Evolutionary conservation across 2,329 filamentous ascomycete species (phyloP), one percentile per base, ranked within the genome.

Genomic region (Pyrenophora tritici-repentis): DNA sequence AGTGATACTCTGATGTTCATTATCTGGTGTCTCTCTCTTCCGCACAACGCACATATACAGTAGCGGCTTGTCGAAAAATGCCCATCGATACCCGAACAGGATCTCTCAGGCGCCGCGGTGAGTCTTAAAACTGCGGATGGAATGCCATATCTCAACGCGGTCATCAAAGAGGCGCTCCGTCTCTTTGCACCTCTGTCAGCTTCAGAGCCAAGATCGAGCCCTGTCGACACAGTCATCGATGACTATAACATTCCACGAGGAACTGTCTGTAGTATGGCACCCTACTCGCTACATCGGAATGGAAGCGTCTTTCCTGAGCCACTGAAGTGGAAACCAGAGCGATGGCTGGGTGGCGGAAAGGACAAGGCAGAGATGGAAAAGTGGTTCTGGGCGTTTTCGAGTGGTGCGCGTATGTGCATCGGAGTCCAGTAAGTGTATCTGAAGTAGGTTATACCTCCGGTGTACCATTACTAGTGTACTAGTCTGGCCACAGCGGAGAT

Each of bases 131-230:
- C 70, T 0, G 71, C 75, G 3, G 77, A 76, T 49, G 73, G 67
- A 18, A 69, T 79, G 13, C 64, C 67, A 0, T 82, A 77, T 50
- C 63, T 82, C 0, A 71, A 80, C 39, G 79, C 79, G 1, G 67
- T 82, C 1, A 75, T 83, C 55, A 80, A 79, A 38, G 81, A 83
- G 59, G 79, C 79, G 0, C 58, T 82, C 3, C 65, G 79, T 1
- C 64, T 83, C 0, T 79, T 80, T 38, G 74, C 79, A 9, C 80
- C 81, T 0, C 70, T 83, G 6, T 81, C 82, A 0, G 78, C 78
- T 18, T 79, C 76, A 0, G 75, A 83, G 43, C 81, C 81, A 6
- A 73, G 81, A 4, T 76, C 73, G 26, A 63, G 73, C 3, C 67
- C 69, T 0, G 40, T 53, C 0, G 73, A 73, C 29, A 71, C 67